Evolutionary conservation across 2,329 filamentous ascomycete species (phyloP).

Genomic region (Nakataea oryzae): DNA sequence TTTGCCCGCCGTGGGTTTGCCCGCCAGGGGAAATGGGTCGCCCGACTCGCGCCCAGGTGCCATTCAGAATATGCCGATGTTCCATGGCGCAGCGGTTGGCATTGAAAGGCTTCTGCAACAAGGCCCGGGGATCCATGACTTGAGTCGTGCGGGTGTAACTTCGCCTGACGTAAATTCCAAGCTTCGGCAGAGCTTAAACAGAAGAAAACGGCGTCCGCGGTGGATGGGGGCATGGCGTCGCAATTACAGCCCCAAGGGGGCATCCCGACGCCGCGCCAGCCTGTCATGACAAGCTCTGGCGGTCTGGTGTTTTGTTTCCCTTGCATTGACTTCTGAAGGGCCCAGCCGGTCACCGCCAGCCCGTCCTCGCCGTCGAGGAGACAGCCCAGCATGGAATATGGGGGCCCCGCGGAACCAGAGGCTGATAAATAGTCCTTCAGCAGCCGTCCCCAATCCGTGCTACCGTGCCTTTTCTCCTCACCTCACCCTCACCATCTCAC

Average conservation of each 20-base stretch:
- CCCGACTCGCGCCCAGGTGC: background rate
- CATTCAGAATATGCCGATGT: no score
- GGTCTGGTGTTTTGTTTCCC: background rate
- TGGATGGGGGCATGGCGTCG: no score
- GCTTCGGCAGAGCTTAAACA: background rate
- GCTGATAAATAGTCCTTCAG: background rate
- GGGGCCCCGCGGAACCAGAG: background rate
- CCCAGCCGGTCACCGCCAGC: no score
- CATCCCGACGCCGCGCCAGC: background rate
- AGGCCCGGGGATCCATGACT: background rate
- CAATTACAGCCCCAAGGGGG: background rate
- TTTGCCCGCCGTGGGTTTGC: background rate
- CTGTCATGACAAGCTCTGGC: background rate
- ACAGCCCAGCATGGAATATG: background rate
- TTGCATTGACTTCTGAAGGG: background rate
- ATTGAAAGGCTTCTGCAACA: background rate
- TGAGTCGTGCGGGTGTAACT: background rate
- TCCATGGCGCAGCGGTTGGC: background rate
- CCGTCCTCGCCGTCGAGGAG: background rate
- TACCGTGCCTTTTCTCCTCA: background rate
- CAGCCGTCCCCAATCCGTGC: background rate
- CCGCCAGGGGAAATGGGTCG: background rate
- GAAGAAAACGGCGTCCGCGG: background rate
- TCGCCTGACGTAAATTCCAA: background rate
- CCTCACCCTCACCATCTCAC: background rate